A percentile compares a stretch with the other conserved stretches of the same genome.
phyloP scores from a whole-genome alignment of 1,284 basidiomycete genomes.

The Mycocalia duriaeana region DNA sequence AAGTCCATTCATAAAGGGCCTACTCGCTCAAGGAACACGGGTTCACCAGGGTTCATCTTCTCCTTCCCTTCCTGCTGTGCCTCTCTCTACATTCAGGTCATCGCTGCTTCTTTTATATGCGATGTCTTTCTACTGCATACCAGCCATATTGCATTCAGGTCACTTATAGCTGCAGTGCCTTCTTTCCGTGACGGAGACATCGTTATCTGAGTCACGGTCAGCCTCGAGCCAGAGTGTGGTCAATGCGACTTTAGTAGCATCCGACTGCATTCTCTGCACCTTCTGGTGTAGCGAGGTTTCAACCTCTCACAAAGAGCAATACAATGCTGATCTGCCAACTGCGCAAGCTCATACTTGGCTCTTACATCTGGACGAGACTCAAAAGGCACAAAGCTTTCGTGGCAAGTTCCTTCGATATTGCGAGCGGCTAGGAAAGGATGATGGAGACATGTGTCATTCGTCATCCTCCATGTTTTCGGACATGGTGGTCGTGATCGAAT shows the following conservation, averaged over 20 bases:
- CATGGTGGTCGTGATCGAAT: neutral
- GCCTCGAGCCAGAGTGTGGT: neutral
- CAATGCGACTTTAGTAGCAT: no score
- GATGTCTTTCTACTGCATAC: neutral
- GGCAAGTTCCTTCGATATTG: conserved; percentile 1
- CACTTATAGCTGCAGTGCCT: neutral
- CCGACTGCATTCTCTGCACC: neutral
- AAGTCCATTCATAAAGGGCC: no score
- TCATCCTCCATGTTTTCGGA: neutral
- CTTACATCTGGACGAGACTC: neutral
- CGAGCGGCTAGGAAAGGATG: neutral
- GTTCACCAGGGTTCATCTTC: no score
- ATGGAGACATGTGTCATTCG: neutral
- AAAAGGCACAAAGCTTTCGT: neutral
- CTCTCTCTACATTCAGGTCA: neutral
- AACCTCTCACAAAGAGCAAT: neutral
- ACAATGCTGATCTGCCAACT: neutral
- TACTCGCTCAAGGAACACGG: no score
- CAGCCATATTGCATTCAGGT: neutral
- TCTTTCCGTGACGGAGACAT: neutral
- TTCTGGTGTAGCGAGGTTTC: neutral
- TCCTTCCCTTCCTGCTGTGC: neutral
- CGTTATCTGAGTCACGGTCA: neutral
- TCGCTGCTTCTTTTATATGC: neutral
- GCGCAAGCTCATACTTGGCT: neutral